Evolutionary conservation across 1,284 basidiomycete species (phyloP).

Genomic region (Marasmius tenuissimus): DNA sequence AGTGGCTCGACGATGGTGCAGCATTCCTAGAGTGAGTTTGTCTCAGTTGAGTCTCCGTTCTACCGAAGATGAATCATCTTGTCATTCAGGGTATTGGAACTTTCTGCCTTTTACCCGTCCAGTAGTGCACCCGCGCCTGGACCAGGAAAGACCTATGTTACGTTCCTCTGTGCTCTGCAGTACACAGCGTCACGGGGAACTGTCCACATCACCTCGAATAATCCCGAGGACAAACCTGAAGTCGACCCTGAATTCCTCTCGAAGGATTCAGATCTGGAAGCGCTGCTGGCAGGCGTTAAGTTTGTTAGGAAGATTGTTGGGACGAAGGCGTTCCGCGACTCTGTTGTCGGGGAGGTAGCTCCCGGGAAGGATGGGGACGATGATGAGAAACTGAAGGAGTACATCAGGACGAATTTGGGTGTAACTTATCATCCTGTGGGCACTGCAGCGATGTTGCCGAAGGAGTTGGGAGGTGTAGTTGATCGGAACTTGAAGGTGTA

Average conservation of each 20-base stretch:
- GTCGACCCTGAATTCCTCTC: conserved; percentile 39
- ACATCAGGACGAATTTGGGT: conserved; percentile 3
- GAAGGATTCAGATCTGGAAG: conserved; percentile 30
- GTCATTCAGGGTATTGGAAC: background rate
- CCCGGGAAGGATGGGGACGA: conserved; percentile 3
- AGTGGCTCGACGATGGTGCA: background rate
- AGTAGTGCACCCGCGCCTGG: background rate
- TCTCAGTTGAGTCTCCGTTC: background rate
- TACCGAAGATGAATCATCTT: background rate
- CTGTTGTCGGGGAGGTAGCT: conserved; percentile 20
- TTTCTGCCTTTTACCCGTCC: background rate
- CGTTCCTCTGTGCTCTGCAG: background rate
- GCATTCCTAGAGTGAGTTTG: conserved; percentile 5
- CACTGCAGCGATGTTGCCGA: conserved; percentile 47
- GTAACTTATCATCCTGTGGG: conserved; percentile 16
- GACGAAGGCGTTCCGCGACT: conserved; percentile 21
- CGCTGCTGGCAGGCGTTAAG: conserved; percentile 35
- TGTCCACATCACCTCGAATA: conserved; percentile 26
- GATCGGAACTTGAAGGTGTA: conserved; percentile 44
- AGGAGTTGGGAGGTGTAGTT: conserved; percentile 30
- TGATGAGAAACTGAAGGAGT: conserved; percentile 15
- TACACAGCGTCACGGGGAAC: background rate
- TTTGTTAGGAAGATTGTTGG: conserved; percentile 27
- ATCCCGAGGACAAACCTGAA: conserved; percentile 33
- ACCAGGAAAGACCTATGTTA: conserved; percentile 9